Conservation (phyloP, 2,329 filamentous ascomycete genomes). For the Aureobasidium leucospermi region DNA sequence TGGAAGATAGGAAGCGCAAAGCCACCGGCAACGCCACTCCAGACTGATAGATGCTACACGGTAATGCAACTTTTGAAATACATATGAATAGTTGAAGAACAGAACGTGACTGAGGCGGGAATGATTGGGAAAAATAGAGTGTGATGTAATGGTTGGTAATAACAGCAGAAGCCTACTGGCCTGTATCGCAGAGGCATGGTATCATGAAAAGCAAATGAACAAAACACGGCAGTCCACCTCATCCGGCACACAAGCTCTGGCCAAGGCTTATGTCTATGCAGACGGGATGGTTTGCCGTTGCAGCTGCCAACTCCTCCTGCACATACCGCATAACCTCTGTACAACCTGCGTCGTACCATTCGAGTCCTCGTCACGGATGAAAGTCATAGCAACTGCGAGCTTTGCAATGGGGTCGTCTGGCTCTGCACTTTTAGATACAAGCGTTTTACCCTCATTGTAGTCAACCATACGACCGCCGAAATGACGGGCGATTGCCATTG, state of each 20-base stretch:
- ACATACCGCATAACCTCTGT: slow-evolving; percentile 43
- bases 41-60: not conserved
- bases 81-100: too few species aligned
- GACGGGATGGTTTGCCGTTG: slow-evolving; percentile 12
- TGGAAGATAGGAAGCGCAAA: not conserved
- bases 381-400: slow-evolving; percentile 41
- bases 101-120: not conserved
- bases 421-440: slow-evolving; percentile 22
- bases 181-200: slow-evolving; percentile 9
- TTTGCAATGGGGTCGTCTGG: slow-evolving; percentile 37
- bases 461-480: slow-evolving; percentile 54
- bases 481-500: slow-evolving; percentile 71
- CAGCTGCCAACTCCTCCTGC: slow-evolving; percentile 36
- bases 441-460: slow-evolving; percentile 27
- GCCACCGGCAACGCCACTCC: not conserved
- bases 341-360: slow-evolving; percentile 41
- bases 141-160: not conserved
- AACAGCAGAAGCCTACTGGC: slow-evolving; percentile 7
- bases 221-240: not conserved
- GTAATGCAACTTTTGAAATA: too few species aligned
- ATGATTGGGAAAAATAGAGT: not conserved
- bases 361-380: slow-evolving; percentile 40
- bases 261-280: not conserved
- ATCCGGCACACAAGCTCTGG: not conserved
- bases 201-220: slow-evolving; percentile 9